Evolutionary conservation across 1,139 yeast genomes (phyloP), one percentile per base, ranked within the genome.

Genomic region (Yamadazyma buinensis): DNA sequence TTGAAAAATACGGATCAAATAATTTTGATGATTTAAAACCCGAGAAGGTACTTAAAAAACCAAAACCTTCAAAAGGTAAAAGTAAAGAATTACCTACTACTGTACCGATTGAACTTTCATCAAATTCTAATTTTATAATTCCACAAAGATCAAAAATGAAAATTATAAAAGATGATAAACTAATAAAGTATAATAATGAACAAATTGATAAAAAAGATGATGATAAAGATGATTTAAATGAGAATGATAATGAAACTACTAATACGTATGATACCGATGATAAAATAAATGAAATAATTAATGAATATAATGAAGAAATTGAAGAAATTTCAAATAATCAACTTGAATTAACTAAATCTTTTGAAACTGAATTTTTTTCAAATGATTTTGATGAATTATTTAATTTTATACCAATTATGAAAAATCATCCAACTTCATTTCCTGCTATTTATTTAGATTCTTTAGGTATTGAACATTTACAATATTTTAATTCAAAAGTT

Each of bases 401-500:
- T 17, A 17, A 17, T 17, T 17, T 17, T 5, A 7, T 7, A 5
- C 5, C 19, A 5, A 17, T 5, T 5, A 17, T 17, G 5, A 5
- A 17, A 5, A 5, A 5, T 17, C 7, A 5, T 5, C 31, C 36
- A 7, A 23, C 30, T 4, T 28, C 40, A 3, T 23, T 37, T 17
- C 36, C 40, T 4, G 30, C 32, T 7, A 18, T 45, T 20, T 40
- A 42, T 29, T 35, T 54, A 9, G 54, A 54, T 29, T 39, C 39
- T 10, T 35, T 37, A 14, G 57, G 55, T 4, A 22, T 42, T 7
- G 35, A 38, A 14, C 43, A 46, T 25, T 37, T 54, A 23, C 49
- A 49, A 5, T 51, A 43, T 23, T 54, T 42, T 33, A 41, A 48
- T 25, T 31, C 39, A 14, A 50, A 48, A 24, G 58, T 56, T 2